Percentiles rank a stretch among this genome's conserved stretches.
Conservation (phyloP, 78 protist genomes). For the Diacronema lutheri region DNA sequence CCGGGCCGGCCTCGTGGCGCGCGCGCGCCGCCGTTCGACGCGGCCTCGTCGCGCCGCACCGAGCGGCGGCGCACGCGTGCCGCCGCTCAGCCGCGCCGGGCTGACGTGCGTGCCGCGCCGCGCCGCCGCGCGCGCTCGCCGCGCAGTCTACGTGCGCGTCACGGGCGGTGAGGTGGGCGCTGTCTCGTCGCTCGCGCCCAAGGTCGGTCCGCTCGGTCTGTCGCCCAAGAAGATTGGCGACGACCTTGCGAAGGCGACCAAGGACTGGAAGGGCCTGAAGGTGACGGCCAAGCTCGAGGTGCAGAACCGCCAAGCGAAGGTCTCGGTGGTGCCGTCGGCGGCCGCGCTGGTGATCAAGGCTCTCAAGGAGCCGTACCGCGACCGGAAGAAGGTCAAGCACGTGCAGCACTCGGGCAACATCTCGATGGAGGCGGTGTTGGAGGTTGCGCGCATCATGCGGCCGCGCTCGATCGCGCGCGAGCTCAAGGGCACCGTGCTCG, state of each 20-base stretch:
- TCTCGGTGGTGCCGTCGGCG: slow-evolving; percentile 93
- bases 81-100: too few relatives aligned
- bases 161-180: slow-evolving; percentile 95
- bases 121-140: not conserved
- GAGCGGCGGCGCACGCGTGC: not conserved
- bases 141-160: slow-evolving; percentile 83
- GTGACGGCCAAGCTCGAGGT: slow-evolving; percentile 86
- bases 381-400: slow-evolving; percentile 98
- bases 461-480: slow-evolving; percentile 77
- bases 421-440: slow-evolving; percentile 77
- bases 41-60: not conserved
- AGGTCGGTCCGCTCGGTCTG: slow-evolving; percentile 98
- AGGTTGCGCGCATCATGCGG: slow-evolving; percentile 86
- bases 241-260: slow-evolving; percentile 93
- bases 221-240: slow-evolving; percentile 97
- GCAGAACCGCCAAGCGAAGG: slow-evolving; percentile 93
- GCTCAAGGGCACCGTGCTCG: slow-evolving; percentile 85
- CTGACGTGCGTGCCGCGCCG: too few relatives aligned
- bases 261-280: slow-evolving; percentile 93
- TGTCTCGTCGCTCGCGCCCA: slow-evolving; percentile 94
- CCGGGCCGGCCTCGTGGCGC: too few relatives aligned
- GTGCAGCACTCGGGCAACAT: slow-evolving; percentile 94
- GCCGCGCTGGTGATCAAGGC: slow-evolving; percentile 91
- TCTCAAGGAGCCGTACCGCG: slow-evolving; percentile 97
- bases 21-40: not conserved